Base-by-base conservation (phyloP, 805 yeast genomes). In the Yamadazyma philogaea region DNA sequence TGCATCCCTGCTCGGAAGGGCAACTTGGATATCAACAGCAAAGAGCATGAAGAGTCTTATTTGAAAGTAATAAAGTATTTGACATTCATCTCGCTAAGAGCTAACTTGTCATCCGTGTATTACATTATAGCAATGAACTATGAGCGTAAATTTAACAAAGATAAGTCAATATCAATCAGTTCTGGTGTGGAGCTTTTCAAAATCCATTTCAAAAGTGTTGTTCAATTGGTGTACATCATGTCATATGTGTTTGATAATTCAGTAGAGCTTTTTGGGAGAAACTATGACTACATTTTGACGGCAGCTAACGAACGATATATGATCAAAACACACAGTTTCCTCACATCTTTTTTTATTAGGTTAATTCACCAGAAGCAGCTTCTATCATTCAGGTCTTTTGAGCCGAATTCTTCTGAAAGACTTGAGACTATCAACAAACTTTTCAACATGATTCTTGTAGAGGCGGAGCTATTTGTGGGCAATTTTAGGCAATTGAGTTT, bases 381-480 rank as follows among this genome's bases (percentile, higher is more conserved):
- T 2, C 55, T 68, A 20, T 54, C 66, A 7, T 34, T 57, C 15
- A 48, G 51, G 37, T 40, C 45, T 18, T 43, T 41, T 15, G 55
- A 49, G 38, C 42, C 47, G 5, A 32, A 34, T 7, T 17, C 44
- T n/a, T 43, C 45, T 31, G 51, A 49, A 37, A 49, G 72, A 16
- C 47, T 61, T 11, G 63, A 63, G 26, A 64, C 63, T 2, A 54
- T 64, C 16, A 66, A 66, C 44, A 49, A 46, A 14, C 51, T 70
- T 31, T 66, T 68, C 43, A 54, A 51, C 11, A 52, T 62, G 28
- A 57, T 64, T 10, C 49, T 70, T 21, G 43, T 58, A 0, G 74
- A 70, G 40, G 66, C 74, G 1, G 75, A 69, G 38, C 51, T 68
- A 6, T 70, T 69, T 47, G 72, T 69, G 24, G 74, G 75, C 1